Evolutionary conservation across 257 asterid species (phyloP).

Genomic region (Solanum paucissectum): DNA sequence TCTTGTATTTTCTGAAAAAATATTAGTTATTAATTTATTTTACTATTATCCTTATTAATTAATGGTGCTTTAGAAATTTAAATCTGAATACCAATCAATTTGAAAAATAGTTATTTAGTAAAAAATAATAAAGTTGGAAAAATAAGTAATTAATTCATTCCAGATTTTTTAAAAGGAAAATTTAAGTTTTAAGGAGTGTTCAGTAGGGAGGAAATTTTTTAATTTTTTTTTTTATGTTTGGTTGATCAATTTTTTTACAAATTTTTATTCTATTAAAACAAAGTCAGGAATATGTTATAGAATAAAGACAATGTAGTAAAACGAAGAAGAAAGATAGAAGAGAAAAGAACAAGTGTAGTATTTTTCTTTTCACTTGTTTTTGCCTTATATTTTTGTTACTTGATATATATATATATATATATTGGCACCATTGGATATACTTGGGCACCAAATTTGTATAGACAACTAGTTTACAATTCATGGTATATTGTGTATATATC

Average conservation of each 20-base stretch:
- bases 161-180: neutral
- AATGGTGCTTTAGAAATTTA: neutral
- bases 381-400: neutral
- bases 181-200: neutral
- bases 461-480: neutral
- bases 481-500: neutral
- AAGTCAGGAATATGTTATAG: neutral
- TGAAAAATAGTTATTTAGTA: neutral
- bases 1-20: neutral
- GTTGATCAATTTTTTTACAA: neutral
- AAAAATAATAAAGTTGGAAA: neutral
- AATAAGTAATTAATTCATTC: neutral
- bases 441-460: neutral
- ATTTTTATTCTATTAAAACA: neutral
- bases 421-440: neutral
- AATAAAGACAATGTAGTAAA: neutral
- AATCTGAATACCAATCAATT: neutral
- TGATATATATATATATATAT: too few species aligned
- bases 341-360: neutral
- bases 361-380: neutral
- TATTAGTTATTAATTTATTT: neutral
- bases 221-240: neutral
- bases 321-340: neutral
- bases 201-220: neutral
- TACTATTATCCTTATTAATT: neutral